These are phyloP conservation scores for Candida sphagnicola DNA, from an alignment of 805 yeast genomes.

Conservation along the genomic window DNA sequence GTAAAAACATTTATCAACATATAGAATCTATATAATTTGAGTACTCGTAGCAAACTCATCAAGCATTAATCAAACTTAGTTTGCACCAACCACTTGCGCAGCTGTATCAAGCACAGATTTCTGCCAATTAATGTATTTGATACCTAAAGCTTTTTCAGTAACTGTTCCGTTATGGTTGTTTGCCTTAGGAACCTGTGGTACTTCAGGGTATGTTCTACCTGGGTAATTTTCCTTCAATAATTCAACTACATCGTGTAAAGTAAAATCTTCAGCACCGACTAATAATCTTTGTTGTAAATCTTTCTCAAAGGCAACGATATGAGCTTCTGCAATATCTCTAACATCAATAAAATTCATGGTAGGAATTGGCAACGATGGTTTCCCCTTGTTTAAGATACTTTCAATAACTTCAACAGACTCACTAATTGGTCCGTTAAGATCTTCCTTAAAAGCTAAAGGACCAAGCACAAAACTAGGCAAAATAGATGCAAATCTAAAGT, in stretches of 20 bases:
- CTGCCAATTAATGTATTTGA: constrained; percentile 31
- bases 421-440: constrained; percentile 15
- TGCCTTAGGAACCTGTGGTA: constrained; percentile 7
- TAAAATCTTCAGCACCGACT: constrained; percentile 16
- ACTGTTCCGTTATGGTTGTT: constrained; percentile 22
- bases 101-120: constrained; percentile 39
- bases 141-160: constrained; percentile 29
- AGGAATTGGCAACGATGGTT: constrained; percentile 14
- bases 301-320: constrained; percentile 14
- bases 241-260: constrained; percentile 19
- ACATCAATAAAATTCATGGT: constrained; percentile 18
- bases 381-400: constrained; percentile 10
- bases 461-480: constrained; percentile 22
- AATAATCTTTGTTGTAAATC: constrained; percentile 23
- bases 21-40: too few relatives aligned
- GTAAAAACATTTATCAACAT: too few relatives aligned
- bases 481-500: constrained; percentile 14
- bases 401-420: constrained; percentile 25
- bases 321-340: constrained; percentile 22
- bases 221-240: constrained; percentile 17
- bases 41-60: too few relatives aligned
- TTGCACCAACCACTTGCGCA: too few relatives aligned
- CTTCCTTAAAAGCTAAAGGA: constrained; percentile 28
- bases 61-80: too few relatives aligned
- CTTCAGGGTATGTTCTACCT: constrained; percentile 5